Evolutionary conservation across 306 rosid genomes (phyloP).

Genomic region (Pyrus communis): DNA sequence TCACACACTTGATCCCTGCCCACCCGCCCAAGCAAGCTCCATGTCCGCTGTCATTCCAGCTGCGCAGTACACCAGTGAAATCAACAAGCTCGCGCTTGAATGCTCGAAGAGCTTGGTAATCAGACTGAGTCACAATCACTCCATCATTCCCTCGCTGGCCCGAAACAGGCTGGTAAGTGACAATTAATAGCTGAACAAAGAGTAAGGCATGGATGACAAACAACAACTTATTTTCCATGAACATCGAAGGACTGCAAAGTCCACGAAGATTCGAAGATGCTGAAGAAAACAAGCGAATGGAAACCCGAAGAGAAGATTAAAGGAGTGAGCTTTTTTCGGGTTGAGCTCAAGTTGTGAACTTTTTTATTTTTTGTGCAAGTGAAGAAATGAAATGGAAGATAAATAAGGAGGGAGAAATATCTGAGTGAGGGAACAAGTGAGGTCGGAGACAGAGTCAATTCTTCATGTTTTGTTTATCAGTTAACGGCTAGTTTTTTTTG

Average conservation of each 20-base stretch:
- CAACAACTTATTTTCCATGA: slow-evolving; percentile 44
- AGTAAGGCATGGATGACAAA: slow-evolving; percentile 18
- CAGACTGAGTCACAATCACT: slow-evolving; percentile 44
- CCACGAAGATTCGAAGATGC: background rate
- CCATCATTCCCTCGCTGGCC: slow-evolving; percentile 51
- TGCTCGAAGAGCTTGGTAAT: slow-evolving; percentile 61
- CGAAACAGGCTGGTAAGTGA: slow-evolving; percentile 23
- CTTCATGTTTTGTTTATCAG: slow-evolving; percentile 14
- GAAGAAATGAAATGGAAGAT: slow-evolving; percentile 10
- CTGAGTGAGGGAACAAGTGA: slow-evolving; percentile 1
- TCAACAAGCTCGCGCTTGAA: slow-evolving; percentile 58
- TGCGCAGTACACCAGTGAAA: slow-evolving; percentile 48
- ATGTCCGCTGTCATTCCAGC: slow-evolving; percentile 75
- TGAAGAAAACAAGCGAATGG: background rate
- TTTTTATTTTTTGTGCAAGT: background rate
- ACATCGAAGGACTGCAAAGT: background rate
- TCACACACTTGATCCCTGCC: slow-evolving; percentile 86
- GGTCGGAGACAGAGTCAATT: slow-evolving; percentile 4
- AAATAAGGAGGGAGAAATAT: slow-evolving; percentile 2
- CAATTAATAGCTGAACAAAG: slow-evolving; percentile 25
- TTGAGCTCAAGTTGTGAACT: background rate
- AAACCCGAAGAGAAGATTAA: background rate
- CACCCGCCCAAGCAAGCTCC: slow-evolving; percentile 89
- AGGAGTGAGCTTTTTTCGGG: background rate
- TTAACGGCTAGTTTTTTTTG: slow-evolving; percentile 68